Percentiles rank a stretch among this genome's conserved stretches.
phyloP scores from a whole-genome alignment of 805 yeast species.

The Cyberlindnera saturnus region DNA sequence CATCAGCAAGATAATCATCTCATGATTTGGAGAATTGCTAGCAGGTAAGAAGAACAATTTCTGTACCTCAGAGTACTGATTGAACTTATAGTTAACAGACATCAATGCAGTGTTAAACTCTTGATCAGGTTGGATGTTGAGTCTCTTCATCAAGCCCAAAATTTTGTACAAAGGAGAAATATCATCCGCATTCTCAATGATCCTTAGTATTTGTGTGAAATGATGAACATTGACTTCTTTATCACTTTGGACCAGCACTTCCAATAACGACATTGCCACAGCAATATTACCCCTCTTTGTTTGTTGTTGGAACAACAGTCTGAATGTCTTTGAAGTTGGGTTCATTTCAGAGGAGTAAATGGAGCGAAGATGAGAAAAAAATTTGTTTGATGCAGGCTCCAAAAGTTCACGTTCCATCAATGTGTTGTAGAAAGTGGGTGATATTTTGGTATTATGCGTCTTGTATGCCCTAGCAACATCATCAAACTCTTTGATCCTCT shows the following conservation, averaged over 20 bases:
- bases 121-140: conserved; percentile 8
- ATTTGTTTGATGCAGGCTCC: background rate
- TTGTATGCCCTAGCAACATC: conserved; percentile 1
- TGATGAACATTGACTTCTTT: conserved; percentile 2
- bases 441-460: background rate
- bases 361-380: conserved; percentile 2
- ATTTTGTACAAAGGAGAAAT: conserved; percentile 7
- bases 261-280: conserved; percentile 13
- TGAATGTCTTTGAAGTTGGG: conserved; percentile 13
- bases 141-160: conserved; percentile 8
- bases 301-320: conserved; percentile 13
- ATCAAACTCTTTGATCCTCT: conserved; percentile 7
- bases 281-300: conserved; percentile 16
- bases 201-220: conserved; percentile 7
- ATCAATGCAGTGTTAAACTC: conserved; percentile 12
- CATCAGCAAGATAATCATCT: conserved; percentile 10
- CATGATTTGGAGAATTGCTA: conserved; percentile 1
- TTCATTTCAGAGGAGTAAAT: conserved; percentile 3
- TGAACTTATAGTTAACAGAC: conserved; percentile 7
- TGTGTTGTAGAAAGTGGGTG: conserved; percentile 4
- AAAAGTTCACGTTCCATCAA: conserved; percentile 7
- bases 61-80: conserved; percentile 10
- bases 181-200: conserved; percentile 12
- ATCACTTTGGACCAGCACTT: conserved; percentile 8
- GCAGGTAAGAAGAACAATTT: background rate